These are phyloP conservation scores for Geranomyces variabilis DNA, from an alignment of 192 early-diverging fungal species.

Conservation along the genomic window DNA sequence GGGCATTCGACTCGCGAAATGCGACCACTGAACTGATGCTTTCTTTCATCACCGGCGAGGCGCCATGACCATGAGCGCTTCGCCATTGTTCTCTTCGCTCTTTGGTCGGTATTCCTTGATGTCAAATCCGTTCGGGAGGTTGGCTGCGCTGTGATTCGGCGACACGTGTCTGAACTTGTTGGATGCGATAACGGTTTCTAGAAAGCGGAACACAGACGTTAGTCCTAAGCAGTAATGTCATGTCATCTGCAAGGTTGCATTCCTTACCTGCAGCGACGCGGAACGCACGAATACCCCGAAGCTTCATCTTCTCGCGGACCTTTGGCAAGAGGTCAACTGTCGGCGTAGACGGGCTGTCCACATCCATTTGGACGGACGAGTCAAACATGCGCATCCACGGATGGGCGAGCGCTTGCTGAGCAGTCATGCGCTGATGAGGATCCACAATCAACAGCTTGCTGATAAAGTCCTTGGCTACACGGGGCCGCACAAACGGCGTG, in stretches of 20 bases:
- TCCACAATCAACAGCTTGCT: slow-evolving; percentile 65
- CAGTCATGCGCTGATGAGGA: slow-evolving; percentile 75
- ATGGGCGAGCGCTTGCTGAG: slow-evolving; percentile 79
- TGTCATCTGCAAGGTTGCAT: neutral
- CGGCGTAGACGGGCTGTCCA: slow-evolving; percentile 38
- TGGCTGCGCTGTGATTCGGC: slow-evolving; percentile 6
- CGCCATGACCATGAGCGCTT: slow-evolving; percentile 5
- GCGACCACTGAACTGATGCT: no score
- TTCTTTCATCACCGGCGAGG: neutral
- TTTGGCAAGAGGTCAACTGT: slow-evolving; percentile 84
- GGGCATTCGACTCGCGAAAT: no score
- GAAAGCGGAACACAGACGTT: neutral
- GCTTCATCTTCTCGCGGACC: slow-evolving; percentile 66
- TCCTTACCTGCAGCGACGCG: slow-evolving; percentile 16
- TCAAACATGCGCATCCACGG: slow-evolving; percentile 70
- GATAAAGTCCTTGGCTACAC: slow-evolving; percentile 81
- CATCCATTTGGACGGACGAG: slow-evolving; percentile 2
- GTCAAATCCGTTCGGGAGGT: slow-evolving; percentile 5
- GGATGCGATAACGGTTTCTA: slow-evolving; percentile 17
- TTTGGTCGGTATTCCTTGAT: slow-evolving; percentile 14
- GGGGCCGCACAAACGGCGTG: neutral
- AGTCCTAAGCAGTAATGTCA: neutral
- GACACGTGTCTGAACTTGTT: slow-evolving; percentile 16
- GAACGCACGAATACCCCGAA: slow-evolving; percentile 5
- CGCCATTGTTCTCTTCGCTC: slow-evolving; percentile 13